Conservation (phyloP, 495 filamentous ascomycete species). For the Collariella sp. region DNA sequence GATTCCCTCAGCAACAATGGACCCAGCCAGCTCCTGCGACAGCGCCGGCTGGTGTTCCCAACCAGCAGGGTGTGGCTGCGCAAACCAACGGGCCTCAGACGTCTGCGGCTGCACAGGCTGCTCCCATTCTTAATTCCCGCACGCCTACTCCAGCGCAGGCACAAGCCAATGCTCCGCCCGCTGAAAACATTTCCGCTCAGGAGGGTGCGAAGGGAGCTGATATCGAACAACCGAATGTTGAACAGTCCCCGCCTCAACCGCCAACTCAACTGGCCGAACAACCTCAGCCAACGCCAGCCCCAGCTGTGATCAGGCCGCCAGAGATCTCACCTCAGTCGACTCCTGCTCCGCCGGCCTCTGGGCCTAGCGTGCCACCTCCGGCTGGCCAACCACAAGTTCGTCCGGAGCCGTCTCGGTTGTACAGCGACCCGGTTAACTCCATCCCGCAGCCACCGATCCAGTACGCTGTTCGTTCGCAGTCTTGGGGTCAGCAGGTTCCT, state of each 20-base stretch:
- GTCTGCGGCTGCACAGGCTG: not conserved
- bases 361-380: conserved; percentile 7
- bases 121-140: not conserved
- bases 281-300: not conserved
- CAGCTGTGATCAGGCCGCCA: not conserved
- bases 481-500: not conserved
- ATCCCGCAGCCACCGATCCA: conserved; percentile 1
- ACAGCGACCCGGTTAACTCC: conserved; percentile 4
- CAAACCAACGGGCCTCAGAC: not conserved
- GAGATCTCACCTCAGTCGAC: conserved; percentile 3
- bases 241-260: not conserved
- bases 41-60: not conserved
- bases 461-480: not conserved
- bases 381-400: conserved; percentile 9
- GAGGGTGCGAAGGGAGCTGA: not conserved
- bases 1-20: conserved; percentile 14
- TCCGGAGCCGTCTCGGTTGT: conserved; percentile 1
- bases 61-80: conserved; percentile 4
- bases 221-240: not conserved
- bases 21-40: conserved; percentile 1
- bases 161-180: not conserved
- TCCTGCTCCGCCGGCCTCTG: not conserved
- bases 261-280: not conserved
- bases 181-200: not conserved
- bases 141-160: not conserved